Conservation (phyloP, 306 rosid genomes). For the Pterocarpus santalinus region DNA sequence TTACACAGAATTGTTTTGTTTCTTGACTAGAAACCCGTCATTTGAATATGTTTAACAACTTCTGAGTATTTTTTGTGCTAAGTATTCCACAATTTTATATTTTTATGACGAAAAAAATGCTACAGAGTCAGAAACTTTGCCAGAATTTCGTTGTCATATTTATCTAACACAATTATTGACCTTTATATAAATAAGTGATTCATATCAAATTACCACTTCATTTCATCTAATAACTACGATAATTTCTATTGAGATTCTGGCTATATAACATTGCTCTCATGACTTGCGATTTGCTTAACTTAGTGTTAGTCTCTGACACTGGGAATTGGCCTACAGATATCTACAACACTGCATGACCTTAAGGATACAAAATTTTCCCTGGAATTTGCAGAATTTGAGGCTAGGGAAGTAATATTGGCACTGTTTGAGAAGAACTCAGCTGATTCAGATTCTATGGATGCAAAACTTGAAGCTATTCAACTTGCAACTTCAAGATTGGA, state of each 20-base stretch:
- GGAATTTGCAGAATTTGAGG: conserved; percentile 58
- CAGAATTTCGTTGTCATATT: no score
- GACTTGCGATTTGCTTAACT: conserved; percentile 2
- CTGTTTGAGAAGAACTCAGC: conserved; percentile 50
- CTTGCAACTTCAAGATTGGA: conserved; percentile 56
- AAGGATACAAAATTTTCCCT: conserved; percentile 53
- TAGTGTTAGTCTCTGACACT: conserved; percentile 25
- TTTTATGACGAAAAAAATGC: background rate
- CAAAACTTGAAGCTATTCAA: conserved; percentile 61
- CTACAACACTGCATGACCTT: conserved; percentile 55
- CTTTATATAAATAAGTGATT: no score
- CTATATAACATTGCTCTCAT: background rate
- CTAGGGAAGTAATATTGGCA: conserved; percentile 53
- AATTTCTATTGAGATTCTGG: no score
- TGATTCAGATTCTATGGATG: conserved; percentile 40
- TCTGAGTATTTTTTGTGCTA: background rate
- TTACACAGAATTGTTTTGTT: background rate
- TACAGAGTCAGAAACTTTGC: no score
- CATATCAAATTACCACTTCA: no score
- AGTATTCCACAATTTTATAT: background rate
- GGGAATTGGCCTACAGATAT: conserved; percentile 56
- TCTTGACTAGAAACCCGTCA: conserved; percentile 6
- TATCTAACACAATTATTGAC: no score
- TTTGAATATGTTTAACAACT: background rate
- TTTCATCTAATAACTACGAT: no score